These are phyloP conservation scores for Rickenella mellea DNA, from an alignment of 768 basidiomycete species.

Conservation along the genomic window DNA sequence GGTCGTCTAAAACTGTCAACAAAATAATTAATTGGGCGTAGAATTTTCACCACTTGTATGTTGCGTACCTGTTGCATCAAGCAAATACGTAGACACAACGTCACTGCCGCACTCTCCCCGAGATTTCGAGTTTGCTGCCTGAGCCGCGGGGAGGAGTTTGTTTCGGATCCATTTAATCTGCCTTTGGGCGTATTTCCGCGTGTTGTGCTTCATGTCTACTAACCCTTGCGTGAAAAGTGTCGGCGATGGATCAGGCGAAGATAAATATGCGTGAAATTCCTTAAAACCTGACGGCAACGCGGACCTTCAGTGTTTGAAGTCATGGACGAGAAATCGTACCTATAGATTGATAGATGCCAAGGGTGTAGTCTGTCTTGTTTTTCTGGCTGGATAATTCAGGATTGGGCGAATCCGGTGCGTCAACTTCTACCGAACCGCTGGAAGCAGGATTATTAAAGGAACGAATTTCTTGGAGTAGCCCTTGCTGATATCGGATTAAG, in stretches of 20 bases:
- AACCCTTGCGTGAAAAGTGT: conserved; percentile 45
- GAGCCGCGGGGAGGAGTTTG: conserved; percentile 71
- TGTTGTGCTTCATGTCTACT: conserved; percentile 77
- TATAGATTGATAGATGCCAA: conserved; percentile 92
- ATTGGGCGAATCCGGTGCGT: not conserved
- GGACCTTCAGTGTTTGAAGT: conserved; percentile 4
- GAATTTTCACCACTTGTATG: not conserved
- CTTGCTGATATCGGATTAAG: conserved; percentile 36
- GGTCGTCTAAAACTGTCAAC: conserved; percentile 36
- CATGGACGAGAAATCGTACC: conserved; percentile 34
- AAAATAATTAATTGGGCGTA: conserved; percentile 2
- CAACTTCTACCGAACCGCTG: conserved; percentile 1
- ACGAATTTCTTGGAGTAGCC: conserved; percentile 72
- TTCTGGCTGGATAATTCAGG: not conserved
- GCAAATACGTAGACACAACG: conserved; percentile 41
- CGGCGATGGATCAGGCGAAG: conserved; percentile 28
- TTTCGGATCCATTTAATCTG: conserved; percentile 91
- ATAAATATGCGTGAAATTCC: conserved; percentile 71
- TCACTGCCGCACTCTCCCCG: conserved; percentile 14
- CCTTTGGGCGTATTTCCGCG: conserved; percentile 82
- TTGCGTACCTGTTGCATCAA: conserved; percentile 58
- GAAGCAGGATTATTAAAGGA: conserved; percentile 26
- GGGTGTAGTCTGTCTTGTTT: conserved; percentile 45
- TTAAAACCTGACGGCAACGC: conserved; percentile 72
- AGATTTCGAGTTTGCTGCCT: conserved; percentile 34